A percentile compares a stretch with the other conserved stretches of the same genome.
Conservation (phyloP, 306 rosid genomes). For the Prosopis cineraria region DNA sequence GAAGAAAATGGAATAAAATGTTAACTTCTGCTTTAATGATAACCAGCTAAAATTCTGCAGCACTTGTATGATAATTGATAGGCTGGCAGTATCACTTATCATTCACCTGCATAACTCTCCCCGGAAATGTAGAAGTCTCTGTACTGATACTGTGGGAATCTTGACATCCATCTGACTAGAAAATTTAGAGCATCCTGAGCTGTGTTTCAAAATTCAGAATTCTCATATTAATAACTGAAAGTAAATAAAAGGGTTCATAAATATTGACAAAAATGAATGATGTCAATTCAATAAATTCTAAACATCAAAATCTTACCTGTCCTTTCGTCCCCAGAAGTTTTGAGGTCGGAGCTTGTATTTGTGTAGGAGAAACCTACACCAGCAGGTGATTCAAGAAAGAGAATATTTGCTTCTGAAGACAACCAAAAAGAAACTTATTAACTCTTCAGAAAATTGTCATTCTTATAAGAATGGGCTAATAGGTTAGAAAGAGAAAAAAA, state of each 20-base stretch:
- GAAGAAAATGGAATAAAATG: neutral
- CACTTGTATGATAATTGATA: neutral
- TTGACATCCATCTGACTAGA: constrained; percentile 57
- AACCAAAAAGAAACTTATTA: neutral
- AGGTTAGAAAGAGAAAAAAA: neutral
- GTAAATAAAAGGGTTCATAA: neutral
- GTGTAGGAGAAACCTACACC: constrained; percentile 80
- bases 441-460: neutral
- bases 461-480: neutral
- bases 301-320: constrained; percentile 43
- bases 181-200: constrained; percentile 67
- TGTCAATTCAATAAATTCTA: neutral
- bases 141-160: constrained; percentile 60
- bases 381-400: constrained; percentile 74
- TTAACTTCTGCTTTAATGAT: neutral
- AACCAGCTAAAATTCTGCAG: neutral
- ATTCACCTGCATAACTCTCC: constrained; percentile 71
- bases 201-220: constrained; percentile 32
- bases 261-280: neutral
- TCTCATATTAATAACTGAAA: neutral
- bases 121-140: constrained; percentile 70
- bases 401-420: constrained; percentile 61
- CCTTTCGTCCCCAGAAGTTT: constrained; percentile 56
- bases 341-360: constrained; percentile 62
- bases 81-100: neutral